Conservation (phyloP, 768 basidiomycete genomes). For the Tulasnella sp. region DNA sequence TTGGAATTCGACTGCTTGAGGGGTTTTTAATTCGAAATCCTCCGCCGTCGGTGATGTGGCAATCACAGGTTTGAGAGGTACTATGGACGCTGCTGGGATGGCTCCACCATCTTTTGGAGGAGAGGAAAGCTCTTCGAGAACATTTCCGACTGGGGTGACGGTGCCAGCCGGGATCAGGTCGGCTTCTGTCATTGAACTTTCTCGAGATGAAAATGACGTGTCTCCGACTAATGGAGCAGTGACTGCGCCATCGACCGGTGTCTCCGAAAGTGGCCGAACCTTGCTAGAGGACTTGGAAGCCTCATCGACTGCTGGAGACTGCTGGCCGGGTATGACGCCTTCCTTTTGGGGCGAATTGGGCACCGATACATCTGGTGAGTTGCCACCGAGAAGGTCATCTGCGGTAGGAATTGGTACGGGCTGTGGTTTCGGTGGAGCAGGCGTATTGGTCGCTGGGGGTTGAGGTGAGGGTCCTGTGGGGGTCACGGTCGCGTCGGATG, state of each 20-base stretch:
- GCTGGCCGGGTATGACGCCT: not conserved
- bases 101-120: not conserved
- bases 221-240: conserved; percentile 3
- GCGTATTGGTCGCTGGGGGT: not conserved
- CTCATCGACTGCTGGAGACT: not conserved
- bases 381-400: conserved; percentile 2
- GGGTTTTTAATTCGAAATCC: not conserved
- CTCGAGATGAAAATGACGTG: not conserved
- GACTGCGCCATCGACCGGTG: not conserved
- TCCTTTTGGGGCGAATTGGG: not conserved
- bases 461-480: not conserved
- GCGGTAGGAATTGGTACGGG: conserved; percentile 13
- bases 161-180: not conserved
- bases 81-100: not conserved
- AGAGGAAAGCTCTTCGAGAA: not conserved
- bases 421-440: not conserved
- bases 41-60: not conserved
- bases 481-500: not conserved
- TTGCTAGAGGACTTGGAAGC: not conserved
- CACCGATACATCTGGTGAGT: not conserved
- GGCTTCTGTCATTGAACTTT: conserved; percentile 1
- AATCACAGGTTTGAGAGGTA: not conserved
- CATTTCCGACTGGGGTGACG: not conserved
- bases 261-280: not conserved
- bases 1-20: not conserved